Conservation (phyloP, 2,329 filamentous ascomycete genomes). For the Alternaria brassicicola region DNA sequence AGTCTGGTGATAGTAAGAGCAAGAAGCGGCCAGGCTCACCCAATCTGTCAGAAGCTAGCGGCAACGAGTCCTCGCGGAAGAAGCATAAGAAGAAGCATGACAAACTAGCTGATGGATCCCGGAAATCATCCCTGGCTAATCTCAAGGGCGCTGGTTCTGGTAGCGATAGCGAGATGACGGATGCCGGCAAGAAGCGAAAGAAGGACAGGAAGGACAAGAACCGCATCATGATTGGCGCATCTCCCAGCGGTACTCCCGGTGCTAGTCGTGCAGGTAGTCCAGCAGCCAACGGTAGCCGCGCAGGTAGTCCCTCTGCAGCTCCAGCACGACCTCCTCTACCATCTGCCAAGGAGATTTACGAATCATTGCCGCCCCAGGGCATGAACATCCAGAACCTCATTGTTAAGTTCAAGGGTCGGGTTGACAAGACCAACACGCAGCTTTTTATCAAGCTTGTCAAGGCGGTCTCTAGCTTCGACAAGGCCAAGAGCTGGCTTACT, state of each 20-base stretch:
- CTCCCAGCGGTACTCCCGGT: slow-evolving; percentile 65
- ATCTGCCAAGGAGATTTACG: slow-evolving; percentile 53
- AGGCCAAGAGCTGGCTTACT: slow-evolving; percentile 35
- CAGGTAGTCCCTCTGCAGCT: slow-evolving; percentile 35
- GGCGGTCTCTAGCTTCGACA: slow-evolving; percentile 43
- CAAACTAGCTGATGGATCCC: slow-evolving; percentile 34
- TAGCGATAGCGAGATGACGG: slow-evolving; percentile 76
- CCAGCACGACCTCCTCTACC: slow-evolving; percentile 42
- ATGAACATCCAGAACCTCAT: slow-evolving; percentile 52
- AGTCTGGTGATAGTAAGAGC: slow-evolving; percentile 57
- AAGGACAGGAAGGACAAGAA: slow-evolving; percentile 64
- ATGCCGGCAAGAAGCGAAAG: slow-evolving; percentile 66
- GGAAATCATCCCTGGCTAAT: slow-evolving; percentile 32
- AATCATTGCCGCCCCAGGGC: slow-evolving; percentile 52
- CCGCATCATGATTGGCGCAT: slow-evolving; percentile 60
- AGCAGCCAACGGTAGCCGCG: slow-evolving; percentile 44
- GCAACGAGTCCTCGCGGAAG: slow-evolving; percentile 84
- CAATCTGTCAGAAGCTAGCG: slow-evolving; percentile 86
- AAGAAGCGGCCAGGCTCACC: slow-evolving; percentile 88
- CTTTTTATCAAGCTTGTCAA: slow-evolving; percentile 55
- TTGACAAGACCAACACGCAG: slow-evolving; percentile 44
- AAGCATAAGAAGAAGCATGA: slow-evolving; percentile 50
- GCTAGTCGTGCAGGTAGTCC: slow-evolving; percentile 61
- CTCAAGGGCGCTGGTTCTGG: slow-evolving; percentile 62
- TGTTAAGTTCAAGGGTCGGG: slow-evolving; percentile 49